Conservation (phyloP, 2,329 filamentous ascomycete species). For the Ophiostoma sp. region DNA sequence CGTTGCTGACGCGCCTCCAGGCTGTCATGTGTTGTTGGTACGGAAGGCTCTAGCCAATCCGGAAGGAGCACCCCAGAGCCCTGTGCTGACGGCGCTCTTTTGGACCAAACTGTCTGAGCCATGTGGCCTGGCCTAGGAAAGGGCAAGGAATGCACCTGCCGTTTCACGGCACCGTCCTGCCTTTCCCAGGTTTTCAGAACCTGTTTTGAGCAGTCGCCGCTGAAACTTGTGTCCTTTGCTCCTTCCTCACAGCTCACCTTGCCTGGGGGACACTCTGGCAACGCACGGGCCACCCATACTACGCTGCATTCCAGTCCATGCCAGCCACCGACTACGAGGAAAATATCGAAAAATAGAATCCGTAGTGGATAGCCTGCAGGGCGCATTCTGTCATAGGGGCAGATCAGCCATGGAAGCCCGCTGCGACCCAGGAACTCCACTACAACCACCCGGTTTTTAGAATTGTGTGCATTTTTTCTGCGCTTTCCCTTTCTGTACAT, state of each 20-base stretch:
- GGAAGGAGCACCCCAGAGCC: not conserved
- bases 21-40: constrained; percentile 7
- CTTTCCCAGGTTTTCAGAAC: not conserved
- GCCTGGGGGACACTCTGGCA: constrained; percentile 3
- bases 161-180: not conserved
- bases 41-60: not conserved
- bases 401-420: constrained; percentile 13
- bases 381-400: constrained; percentile 4
- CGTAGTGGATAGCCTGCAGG: not conserved
- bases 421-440: constrained; percentile 16
- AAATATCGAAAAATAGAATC: not conserved
- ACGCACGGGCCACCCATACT: constrained; percentile 1
- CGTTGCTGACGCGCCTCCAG: constrained; percentile 24
- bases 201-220: not conserved
- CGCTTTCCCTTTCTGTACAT: constrained; percentile 6
- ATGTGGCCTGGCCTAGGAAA: not conserved
- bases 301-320: constrained; percentile 2
- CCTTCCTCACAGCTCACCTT: constrained; percentile 4
- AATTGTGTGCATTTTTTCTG: constrained; percentile 7
- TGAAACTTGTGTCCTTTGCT: constrained; percentile 15
- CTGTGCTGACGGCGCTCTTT: not conserved
- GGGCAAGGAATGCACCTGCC: not conserved
- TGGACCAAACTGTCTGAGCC: not conserved
- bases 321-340: constrained; percentile 19
- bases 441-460: constrained; percentile 19